A percentile compares a stretch with the other conserved stretches of the same genome.
Evolutionary conservation across 1,139 yeast species (phyloP).

Genomic region (Yamadazyma membranifaciens): DNA sequence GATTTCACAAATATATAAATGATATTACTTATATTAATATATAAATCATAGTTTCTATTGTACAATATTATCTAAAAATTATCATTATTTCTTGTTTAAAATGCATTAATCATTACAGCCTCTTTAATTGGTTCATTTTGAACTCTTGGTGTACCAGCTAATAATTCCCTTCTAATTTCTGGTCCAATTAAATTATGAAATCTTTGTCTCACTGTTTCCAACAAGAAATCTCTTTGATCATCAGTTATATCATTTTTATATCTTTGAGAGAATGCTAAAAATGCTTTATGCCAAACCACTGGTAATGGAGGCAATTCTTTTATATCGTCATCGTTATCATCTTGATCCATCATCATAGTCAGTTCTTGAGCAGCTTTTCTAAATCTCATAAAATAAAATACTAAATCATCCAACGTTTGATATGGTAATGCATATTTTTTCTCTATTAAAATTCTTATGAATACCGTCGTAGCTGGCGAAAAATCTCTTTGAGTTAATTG

Average conservation of each 20-base stretch:
- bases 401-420: slow-evolving; percentile 92
- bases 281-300: slow-evolving; percentile 96
- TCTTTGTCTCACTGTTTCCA: slow-evolving; percentile 89
- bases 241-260: slow-evolving; percentile 96
- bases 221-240: slow-evolving; percentile 90
- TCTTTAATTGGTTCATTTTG: slow-evolving; percentile 24
- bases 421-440: slow-evolving; percentile 96
- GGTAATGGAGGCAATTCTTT: slow-evolving; percentile 70
- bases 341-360: slow-evolving; percentile 29
- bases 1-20: too few relatives aligned
- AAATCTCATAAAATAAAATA: slow-evolving; percentile 92
- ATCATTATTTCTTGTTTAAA: slow-evolving; percentile 16
- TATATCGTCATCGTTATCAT: slow-evolving; percentile 23
- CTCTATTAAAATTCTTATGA: slow-evolving; percentile 84
- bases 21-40: too few relatives aligned
- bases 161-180: slow-evolving; percentile 88
- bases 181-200: slow-evolving; percentile 89
- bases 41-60: slow-evolving; percentile 5
- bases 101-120: slow-evolving; percentile 41
- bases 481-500: slow-evolving; percentile 82
- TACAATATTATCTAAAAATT: background rate
- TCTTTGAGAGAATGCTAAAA: slow-evolving; percentile 89
- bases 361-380: slow-evolving; percentile 46
- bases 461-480: slow-evolving; percentile 85
- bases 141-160: slow-evolving; percentile 66